Base-by-base conservation (phyloP, 805 yeast species). In the Ogataea zsoltii region DNA sequence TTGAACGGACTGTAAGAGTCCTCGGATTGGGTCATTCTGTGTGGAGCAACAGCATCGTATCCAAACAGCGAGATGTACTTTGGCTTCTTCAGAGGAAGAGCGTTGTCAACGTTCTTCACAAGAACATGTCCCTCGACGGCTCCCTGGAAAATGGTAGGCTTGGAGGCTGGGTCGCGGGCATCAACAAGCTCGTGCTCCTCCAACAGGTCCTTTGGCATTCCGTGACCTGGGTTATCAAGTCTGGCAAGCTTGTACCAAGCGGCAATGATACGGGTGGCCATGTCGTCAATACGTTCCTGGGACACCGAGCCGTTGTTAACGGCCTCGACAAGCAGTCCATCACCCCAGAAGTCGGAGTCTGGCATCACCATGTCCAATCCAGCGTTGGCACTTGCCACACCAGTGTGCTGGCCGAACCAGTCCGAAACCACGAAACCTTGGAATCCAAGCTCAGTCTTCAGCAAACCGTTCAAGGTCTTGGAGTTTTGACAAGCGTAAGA, bases 361-460 rank as follows among this genome's bases (percentile, higher is more conserved):
- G 86, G 86, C 85, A 82, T 80, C 11, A 77, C 68, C 84, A 82
- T 79, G 61, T 82, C 87, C 29, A 79, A 62, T 2, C 88, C 88
- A 2, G 83, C 72, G 18, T 78, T 61, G 1, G 77, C 81, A 1
- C 82, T 71, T 41, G 71, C 69, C 4, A 80, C 79, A 5, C 86
- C 85, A 7, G 75, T 58, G 51, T 76, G 82, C 48, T 76, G 82
- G 4, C 83, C 85, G n/a, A 78, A 80, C 84, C 85, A 80, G 56
- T 81, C 86, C 21, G 82, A 72, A 45, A 80, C 74, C n/a, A 81
- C 82, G 60, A 79, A 81, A 0, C 86, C 87, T 63, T 81, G 85
- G 55, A 80, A 82, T 0, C 85, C 85, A 41, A 80, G 61, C 59
- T 82, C 85, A 38, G 75, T 82, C 61, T 80, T 82, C 51, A 82